phyloP scores from a whole-genome alignment of 73 alveolate species.

The Uronychia binucleata region DNA sequence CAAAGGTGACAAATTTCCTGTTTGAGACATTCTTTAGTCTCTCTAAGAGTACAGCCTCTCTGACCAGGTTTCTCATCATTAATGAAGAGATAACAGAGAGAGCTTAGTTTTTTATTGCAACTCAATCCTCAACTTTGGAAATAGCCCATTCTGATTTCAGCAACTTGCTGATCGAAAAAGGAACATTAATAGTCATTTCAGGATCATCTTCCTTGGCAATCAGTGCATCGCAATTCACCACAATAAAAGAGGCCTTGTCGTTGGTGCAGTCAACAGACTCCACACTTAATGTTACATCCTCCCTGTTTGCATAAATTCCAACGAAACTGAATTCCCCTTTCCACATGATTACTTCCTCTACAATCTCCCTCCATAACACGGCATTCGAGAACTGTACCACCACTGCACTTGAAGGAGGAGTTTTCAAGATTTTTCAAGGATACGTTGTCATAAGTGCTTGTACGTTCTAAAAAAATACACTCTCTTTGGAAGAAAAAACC shows the following conservation, averaged over 20 bases:
- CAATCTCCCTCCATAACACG: background rate
- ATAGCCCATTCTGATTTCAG: background rate
- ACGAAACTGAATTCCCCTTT: background rate
- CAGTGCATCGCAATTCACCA: background rate
- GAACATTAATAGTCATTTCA: too few relatives aligned
- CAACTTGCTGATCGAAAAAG: background rate
- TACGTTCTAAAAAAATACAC: background rate
- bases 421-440: background rate
- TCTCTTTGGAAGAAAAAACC: background rate
- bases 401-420: background rate
- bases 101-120: too few relatives aligned
- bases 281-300: too few relatives aligned
- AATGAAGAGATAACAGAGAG: too few relatives aligned
- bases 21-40: background rate
- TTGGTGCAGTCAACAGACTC: too few relatives aligned
- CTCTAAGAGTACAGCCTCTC: background rate
- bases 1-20: background rate
- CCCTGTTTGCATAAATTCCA: background rate
- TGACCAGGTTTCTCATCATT: background rate
- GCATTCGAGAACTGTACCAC: background rate
- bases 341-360: background rate
- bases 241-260: too few relatives aligned
- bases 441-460: background rate
- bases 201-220: background rate
- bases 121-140: background rate